phyloP scores from a whole-genome alignment of 2,329 filamentous ascomycete genomes.

The Penicillium paneum region DNA sequence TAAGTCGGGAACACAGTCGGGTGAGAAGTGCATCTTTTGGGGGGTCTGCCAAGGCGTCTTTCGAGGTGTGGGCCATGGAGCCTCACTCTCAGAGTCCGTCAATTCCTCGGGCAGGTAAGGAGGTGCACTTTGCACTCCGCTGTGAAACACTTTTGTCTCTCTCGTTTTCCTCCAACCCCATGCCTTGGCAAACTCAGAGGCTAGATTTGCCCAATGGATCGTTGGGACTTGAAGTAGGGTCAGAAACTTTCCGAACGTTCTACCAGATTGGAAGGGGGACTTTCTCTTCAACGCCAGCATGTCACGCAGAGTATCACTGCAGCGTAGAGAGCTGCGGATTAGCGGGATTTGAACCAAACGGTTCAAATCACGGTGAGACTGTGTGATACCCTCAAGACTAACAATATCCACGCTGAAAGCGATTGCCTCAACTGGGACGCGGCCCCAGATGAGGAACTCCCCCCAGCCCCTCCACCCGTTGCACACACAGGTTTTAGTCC shows the following conservation, averaged over 20 bases:
- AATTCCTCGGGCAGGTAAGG: background rate
- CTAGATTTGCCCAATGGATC: conserved; percentile 20
- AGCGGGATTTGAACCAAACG: conserved; percentile 26
- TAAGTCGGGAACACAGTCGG: background rate
- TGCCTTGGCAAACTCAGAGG: conserved; percentile 18
- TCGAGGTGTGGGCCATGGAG: background rate
- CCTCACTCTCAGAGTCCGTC: background rate
- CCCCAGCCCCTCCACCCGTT: conserved; percentile 25
- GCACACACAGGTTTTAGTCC: background rate
- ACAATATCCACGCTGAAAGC: conserved; percentile 26
- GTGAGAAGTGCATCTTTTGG: background rate
- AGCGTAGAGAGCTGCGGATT: conserved; percentile 10
- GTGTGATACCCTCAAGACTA: conserved; percentile 20
- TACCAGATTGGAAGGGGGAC: conserved; percentile 12
- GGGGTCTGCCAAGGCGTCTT: background rate
- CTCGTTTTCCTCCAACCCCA: conserved; percentile 14
- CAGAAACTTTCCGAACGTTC: conserved; percentile 24
- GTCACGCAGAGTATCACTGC: conserved; percentile 11
- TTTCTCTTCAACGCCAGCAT: conserved; percentile 8
- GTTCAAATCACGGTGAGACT: conserved; percentile 17
- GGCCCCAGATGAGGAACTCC: conserved; percentile 39
- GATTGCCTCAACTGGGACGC: conserved; percentile 27
- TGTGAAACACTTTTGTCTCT: background rate
- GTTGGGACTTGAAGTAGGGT: conserved; percentile 20
- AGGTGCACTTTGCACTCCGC: background rate